Base-by-base conservation (phyloP, 371 early-diverging fungal genomes). In the Apophysomyces ossiformis region DNA sequence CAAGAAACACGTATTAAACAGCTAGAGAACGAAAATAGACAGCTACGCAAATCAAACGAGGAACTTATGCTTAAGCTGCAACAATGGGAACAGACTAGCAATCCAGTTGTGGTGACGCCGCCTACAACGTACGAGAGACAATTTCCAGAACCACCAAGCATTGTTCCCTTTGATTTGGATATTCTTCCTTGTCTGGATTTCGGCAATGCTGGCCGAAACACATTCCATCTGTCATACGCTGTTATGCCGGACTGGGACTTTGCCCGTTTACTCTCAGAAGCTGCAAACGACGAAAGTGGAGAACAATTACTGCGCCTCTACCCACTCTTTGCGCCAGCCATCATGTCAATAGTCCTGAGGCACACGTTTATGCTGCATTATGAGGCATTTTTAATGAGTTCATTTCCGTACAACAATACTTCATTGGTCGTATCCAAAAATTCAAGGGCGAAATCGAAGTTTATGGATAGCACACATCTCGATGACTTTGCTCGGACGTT, bases 271-370 rank as follows among this genome's bases (percentile, higher is more conserved):
- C 60, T 71, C 1, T n/a, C 38, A 5, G 65, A 60, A 7, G 41
- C 15, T 46, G 39, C 37, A 32, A 15, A 12, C 13, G 58, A 26
- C 26, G 60, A 7, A 60, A 47, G 11, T 41, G 38, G 15, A 32
- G 37, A 18, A 13, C 12, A 56, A 7, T 9, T 67, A 36, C 45
- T 62, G 6, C 57, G 63, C 12, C 45, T 36, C 5, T 70, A 69
- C 50, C 66, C 70, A 9, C 62, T 74, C 15, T 54, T 74, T 15
- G 69, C 60, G 7, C 70, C 74, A 5, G 70, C 74, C 7, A 43
- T 74, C 18, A 62, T 62, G 47, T 62, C 63, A 36, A 32, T 46
- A 13, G 63, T 50, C 32, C 26, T 41, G 26, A 46, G 36, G 15
- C 62, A 62, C 16, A 62, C 62, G 5, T 62, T 62, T 32, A 47